Conservation (phyloP, 495 filamentous ascomycete species). For the Aspergillus panamensis region DNA sequence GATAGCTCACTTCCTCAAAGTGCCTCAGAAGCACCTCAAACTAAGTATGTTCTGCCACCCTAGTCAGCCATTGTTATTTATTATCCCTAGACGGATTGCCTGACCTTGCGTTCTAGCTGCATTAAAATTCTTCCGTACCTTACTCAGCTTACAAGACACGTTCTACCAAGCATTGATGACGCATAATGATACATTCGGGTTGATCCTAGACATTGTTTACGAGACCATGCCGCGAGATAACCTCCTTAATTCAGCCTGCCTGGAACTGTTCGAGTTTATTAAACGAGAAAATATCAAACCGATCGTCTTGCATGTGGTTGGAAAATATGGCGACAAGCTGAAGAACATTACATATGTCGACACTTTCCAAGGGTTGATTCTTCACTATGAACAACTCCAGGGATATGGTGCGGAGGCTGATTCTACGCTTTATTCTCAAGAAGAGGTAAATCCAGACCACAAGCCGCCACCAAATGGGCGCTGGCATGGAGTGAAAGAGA, state of each 20-base stretch:
- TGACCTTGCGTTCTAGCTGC: constrained; percentile 55
- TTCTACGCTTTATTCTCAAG: constrained; percentile 47
- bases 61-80: background rate
- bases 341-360: constrained; percentile 78
- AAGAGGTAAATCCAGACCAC: constrained; percentile 45
- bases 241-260: constrained; percentile 88
- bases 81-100: background rate
- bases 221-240: constrained; percentile 96
- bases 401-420: constrained; percentile 62
- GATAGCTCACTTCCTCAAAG: constrained; percentile 77
- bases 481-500: constrained; percentile 76
- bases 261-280: constrained; percentile 92
- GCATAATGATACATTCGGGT: constrained; percentile 77
- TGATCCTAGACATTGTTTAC: constrained; percentile 82
- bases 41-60: constrained; percentile 59
- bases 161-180: constrained; percentile 87
- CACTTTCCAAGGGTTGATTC: constrained; percentile 72
- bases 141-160: constrained; percentile 83
- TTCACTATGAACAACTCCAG: constrained; percentile 75
- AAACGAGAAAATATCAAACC: constrained; percentile 79
- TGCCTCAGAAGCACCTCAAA: constrained; percentile 89
- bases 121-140: constrained; percentile 89
- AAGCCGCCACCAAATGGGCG: constrained; percentile 61
- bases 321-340: constrained; percentile 82
- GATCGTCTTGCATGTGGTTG: constrained; percentile 79